Percentiles rank a stretch among this genome's conserved stretches.
Conservation (phyloP, 1,284 basidiomycete genomes). For the Puccinia triticina region DNA sequence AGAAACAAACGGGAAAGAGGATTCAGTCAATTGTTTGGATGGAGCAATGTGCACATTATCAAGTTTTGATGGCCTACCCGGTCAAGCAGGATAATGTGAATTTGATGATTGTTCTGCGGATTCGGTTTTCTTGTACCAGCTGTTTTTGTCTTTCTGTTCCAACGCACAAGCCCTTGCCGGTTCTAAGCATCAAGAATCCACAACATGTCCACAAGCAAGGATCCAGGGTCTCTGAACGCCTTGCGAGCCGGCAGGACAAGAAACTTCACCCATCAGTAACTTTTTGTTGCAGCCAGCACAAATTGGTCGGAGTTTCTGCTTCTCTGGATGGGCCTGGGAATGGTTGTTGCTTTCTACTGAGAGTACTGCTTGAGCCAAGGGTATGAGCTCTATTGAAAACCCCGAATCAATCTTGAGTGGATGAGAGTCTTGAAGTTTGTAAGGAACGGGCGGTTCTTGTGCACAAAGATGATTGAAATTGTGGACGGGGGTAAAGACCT, state of each 20-base stretch:
- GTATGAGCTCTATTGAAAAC: slow-evolving; percentile 45
- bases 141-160: background rate
- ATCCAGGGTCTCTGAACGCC: slow-evolving; percentile 46
- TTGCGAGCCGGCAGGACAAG: background rate
- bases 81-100: slow-evolving; percentile 6
- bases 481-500: background rate
- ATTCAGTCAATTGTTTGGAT: background rate
- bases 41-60: background rate
- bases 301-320: slow-evolving; percentile 30
- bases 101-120: background rate
- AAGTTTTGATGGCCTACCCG: background rate
- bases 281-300: slow-evolving; percentile 36
- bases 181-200: slow-evolving; percentile 46
- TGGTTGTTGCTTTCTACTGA: slow-evolving; percentile 30
- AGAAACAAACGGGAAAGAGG: background rate
- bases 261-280: slow-evolving; percentile 31
- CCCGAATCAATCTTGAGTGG: slow-evolving; percentile 41
- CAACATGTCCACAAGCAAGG: slow-evolving; percentile 49
- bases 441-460: background rate
- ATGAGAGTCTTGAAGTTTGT: slow-evolving; percentile 34
- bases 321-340: slow-evolving; percentile 1
- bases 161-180: slow-evolving; percentile 15
- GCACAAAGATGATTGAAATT: background rate
- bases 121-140: background rate
- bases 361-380: slow-evolving; percentile 36